Conservation (phyloP, 106 monocot genomes). For the Ottelia alismoides region DNA sequence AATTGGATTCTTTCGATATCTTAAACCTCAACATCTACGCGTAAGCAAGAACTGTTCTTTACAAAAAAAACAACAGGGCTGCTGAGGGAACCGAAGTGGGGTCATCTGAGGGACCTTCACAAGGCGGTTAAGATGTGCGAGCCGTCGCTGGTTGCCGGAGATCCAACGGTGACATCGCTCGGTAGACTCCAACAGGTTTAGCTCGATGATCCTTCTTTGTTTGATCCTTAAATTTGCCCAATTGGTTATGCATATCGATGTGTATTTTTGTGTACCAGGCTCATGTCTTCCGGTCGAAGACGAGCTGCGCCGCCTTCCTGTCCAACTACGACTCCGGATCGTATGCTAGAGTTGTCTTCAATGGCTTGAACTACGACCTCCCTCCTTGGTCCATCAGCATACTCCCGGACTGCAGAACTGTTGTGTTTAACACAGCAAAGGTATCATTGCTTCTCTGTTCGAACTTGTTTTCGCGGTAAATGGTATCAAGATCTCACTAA, state of each 20-base stretch:
- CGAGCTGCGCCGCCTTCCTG: constrained; percentile 76
- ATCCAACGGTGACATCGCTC: constrained; percentile 10
- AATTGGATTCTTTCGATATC: too few relatives aligned
- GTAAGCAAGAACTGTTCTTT: too few relatives aligned
- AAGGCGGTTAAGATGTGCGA: constrained; percentile 23
- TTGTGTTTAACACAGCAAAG: constrained; percentile 72
- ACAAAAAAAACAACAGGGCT: too few relatives aligned
- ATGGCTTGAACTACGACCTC: constrained; percentile 62
- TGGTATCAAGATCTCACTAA: too few relatives aligned
- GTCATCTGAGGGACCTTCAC: constrained; percentile 24
- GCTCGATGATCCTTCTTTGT: too few relatives aligned
- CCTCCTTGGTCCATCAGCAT: constrained; percentile 90
- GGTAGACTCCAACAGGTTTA: constrained; percentile 61
- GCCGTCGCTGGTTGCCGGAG: constrained; percentile 14
- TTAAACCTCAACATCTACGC: too few relatives aligned
- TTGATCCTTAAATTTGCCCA: too few relatives aligned
- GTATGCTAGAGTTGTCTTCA: constrained; percentile 50
- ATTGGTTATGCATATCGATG: too few relatives aligned
- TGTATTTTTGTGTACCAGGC: constrained; percentile 37
- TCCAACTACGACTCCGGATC: constrained; percentile 38
- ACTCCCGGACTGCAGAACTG: constrained; percentile 74
- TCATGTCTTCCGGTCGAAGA: constrained; percentile 46
- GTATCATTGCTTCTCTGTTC: constrained; percentile 10
- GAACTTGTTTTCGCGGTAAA: neutral
- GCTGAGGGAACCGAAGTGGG: constrained; percentile 28